Evolutionary conservation across 139 green algal genomes (phyloP).

Genomic region (Parachlorella kessleri): DNA sequence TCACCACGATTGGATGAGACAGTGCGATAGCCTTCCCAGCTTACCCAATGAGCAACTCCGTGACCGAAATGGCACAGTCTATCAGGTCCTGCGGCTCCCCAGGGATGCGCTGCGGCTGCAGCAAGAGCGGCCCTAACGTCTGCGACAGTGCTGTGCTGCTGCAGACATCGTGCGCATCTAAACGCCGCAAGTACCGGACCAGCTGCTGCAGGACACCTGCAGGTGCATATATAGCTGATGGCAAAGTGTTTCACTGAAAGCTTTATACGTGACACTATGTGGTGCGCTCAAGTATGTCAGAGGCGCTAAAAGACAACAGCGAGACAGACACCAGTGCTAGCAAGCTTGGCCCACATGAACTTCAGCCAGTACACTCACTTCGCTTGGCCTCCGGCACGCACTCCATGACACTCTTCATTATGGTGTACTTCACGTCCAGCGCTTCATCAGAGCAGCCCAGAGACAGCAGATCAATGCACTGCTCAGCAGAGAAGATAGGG

Average conservation of each 20-base stretch:
- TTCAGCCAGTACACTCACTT: too few species aligned
- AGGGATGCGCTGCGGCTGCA: constrained; percentile 22
- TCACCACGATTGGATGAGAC: not conserved
- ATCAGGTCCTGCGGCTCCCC: constrained; percentile 6
- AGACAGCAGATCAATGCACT: constrained; percentile 8
- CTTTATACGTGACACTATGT: too few species aligned
- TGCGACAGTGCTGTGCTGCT: constrained; percentile 11
- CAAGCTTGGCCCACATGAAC: too few species aligned
- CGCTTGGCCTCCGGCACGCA: not conserved
- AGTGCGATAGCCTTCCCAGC: too few species aligned
- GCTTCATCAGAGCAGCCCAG: not conserved
- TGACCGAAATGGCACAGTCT: constrained; percentile 9
- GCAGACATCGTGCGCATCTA: not conserved
- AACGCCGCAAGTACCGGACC: constrained; percentile 23
- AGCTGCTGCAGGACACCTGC: constrained; percentile 9
- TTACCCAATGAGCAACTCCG: constrained; percentile 13
- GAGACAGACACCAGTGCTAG: too few species aligned
- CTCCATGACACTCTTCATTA: not conserved
- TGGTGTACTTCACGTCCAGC: not conserved
- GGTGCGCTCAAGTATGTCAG: too few species aligned
- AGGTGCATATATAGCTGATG: too few species aligned
- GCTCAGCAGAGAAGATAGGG: not conserved
- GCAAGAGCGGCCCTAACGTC: constrained; percentile 27
- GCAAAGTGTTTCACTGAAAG: too few species aligned
- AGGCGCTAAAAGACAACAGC: too few species aligned